Evolutionary conservation across 1,284 basidiomycete species (phyloP), one percentile per base, ranked within the genome.

Genomic region (Microbotryum lychnidis-dioicae): DNA sequence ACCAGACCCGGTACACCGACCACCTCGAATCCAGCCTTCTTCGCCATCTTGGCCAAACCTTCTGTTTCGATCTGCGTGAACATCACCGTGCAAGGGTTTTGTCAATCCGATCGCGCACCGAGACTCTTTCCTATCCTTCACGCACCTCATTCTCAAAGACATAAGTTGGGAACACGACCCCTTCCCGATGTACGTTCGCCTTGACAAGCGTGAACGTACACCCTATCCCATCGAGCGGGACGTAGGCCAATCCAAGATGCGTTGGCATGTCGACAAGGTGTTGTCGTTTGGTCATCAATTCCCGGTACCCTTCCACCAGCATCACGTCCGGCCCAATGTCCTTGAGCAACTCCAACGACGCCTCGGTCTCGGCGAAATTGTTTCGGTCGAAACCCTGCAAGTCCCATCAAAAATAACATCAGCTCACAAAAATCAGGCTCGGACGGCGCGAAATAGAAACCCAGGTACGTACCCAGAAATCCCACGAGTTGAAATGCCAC

Each of bases 221-320:
- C 4, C 66, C 66, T 37, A 68, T 63, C 27, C 64, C 66, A 27
- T 66, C 64, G 18, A 66, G 62, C 6, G 64, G 64, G 37, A 66
- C 62, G 42, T 64, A 50, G 9, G 61, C 58, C 9, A 64, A 44
- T 0, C 64, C 64, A 27, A 63, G 58, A 33, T 66, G 64, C 0
- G 64, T 66, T 21, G 64, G 64, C 62, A 66, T 63, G 46, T 66
- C 64, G 51, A 66, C 64, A 31, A 64, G 60, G 21, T 64, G 63
- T 0, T 25, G 18, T 9, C 63, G 63, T 6, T 47, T 44, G 5
- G 63, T 64, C 49, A 52, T 51, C 14, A 64, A 57, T 20, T 64
- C 63, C 20, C 63, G 60, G 42, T 64, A 64, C 23, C 62, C 62
- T 27, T 65, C 64, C 4, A 65, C 64, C n/a, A 65, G 61, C 49